Evolutionary conservation across 805 yeast genomes (phyloP).

Genomic region (Monosporozyma unispora): DNA sequence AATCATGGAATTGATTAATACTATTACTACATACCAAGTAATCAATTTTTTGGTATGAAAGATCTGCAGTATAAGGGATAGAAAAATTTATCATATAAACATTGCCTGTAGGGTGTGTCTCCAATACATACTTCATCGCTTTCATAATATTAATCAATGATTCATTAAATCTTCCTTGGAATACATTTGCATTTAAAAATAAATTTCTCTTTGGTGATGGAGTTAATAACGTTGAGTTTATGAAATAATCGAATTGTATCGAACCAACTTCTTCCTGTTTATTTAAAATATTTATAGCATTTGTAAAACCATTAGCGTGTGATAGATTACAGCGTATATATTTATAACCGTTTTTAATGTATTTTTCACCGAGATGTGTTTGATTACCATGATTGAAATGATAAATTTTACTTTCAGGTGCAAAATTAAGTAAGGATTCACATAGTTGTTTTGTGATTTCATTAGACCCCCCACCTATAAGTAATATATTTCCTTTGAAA

Average conservation of each 20-base stretch:
- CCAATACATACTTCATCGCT: neutral
- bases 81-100: neutral
- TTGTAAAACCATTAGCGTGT: neutral
- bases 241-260: neutral
- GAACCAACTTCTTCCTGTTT: neutral
- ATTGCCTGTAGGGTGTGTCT: constrained; percentile 1
- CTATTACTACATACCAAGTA: neutral
- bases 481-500: neutral
- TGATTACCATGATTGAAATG: neutral
- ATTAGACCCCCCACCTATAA: neutral
- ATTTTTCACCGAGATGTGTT: no score
- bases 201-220: neutral
- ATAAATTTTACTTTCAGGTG: neutral
- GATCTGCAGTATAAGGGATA: neutral
- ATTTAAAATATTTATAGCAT: neutral
- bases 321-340: neutral
- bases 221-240: neutral
- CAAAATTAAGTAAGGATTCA: neutral
- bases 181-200: neutral
- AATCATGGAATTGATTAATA: constrained; percentile 19
- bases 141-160: neutral
- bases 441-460: neutral
- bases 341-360: neutral
- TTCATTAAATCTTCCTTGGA: neutral
- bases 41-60: neutral